Conservation (phyloP, 1,284 basidiomycete genomes). For the Tilletiaria anomala region DNA sequence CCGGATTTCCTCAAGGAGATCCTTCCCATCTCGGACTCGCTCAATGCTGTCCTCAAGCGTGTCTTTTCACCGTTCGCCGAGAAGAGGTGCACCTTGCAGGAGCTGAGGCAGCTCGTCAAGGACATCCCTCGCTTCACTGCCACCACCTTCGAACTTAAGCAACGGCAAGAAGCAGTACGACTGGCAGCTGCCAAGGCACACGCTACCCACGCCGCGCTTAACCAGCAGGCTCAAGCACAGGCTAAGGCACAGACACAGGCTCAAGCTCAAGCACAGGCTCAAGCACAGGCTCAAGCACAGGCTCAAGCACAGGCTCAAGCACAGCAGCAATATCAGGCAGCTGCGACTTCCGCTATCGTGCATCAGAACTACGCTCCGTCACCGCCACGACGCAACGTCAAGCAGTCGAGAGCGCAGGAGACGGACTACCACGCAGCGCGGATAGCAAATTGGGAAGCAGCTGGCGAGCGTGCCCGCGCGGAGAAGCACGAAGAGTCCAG, state of each 20-base stretch:
- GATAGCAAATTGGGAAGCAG: too few relatives aligned
- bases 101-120: conserved; percentile 23
- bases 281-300: too few relatives aligned
- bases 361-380: too few relatives aligned
- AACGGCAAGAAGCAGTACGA: conserved; percentile 2
- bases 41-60: conserved; percentile 32
- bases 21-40: conserved; percentile 34
- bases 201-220: not conserved
- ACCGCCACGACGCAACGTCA: too few relatives aligned
- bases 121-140: conserved; percentile 32
- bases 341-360: too few relatives aligned
- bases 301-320: conserved; percentile 1
- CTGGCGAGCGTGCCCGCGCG: too few relatives aligned
- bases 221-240: conserved; percentile 1
- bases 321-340: too few relatives aligned
- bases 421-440: too few relatives aligned
- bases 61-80: conserved; percentile 33
- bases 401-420: too few relatives aligned
- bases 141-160: conserved; percentile 19
- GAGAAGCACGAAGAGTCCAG: too few relatives aligned
- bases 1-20: conserved; percentile 34
- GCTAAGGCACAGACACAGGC: conserved; percentile 1
- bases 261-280: too few relatives aligned
- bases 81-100: conserved; percentile 21
- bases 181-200: not conserved